Conservation (phyloP, 2,329 filamentous ascomycete species). For the Graphilbum sp. region DNA sequence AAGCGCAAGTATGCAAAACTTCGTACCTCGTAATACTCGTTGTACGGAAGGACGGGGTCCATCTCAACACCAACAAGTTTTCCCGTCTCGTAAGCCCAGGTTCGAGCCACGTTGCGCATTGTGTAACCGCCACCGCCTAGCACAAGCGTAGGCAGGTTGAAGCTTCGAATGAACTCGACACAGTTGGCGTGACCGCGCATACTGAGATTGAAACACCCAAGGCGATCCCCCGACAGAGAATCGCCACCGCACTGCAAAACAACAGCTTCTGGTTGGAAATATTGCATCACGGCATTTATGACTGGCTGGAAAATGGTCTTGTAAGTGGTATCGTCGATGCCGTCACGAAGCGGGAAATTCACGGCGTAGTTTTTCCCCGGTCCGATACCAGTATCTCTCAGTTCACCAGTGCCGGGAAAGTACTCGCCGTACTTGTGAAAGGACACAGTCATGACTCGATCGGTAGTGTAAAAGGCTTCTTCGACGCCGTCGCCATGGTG, state of each 20-base stretch:
- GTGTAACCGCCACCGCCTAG: slow-evolving; percentile 94
- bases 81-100: slow-evolving; percentile 95
- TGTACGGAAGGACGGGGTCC: slow-evolving; percentile 73
- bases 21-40: slow-evolving; percentile 85
- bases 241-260: slow-evolving; percentile 94
- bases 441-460: slow-evolving; percentile 80
- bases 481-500: slow-evolving; percentile 78
- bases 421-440: slow-evolving; percentile 96
- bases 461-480: slow-evolving; percentile 70
- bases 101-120: slow-evolving; percentile 88
- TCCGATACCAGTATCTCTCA: slow-evolving; percentile 74
- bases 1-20: too few relatives aligned
- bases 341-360: slow-evolving; percentile 83
- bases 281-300: slow-evolving; percentile 70
- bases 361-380: slow-evolving; percentile 78
- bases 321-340: slow-evolving; percentile 81
- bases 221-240: slow-evolving; percentile 79
- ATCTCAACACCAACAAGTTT: slow-evolving; percentile 72
- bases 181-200: slow-evolving; percentile 93
- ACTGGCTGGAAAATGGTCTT: slow-evolving; percentile 84
- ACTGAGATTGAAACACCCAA: slow-evolving; percentile 95
- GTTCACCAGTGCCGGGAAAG: slow-evolving; percentile 81
- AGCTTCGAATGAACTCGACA: slow-evolving; percentile 78
- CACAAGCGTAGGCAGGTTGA: slow-evolving; percentile 73
- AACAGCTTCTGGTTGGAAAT: slow-evolving; percentile 79